These are phyloP conservation scores for Sisymbrium irio DNA, from an alignment of 345 rosid genomes.

Conservation along the genomic window DNA sequence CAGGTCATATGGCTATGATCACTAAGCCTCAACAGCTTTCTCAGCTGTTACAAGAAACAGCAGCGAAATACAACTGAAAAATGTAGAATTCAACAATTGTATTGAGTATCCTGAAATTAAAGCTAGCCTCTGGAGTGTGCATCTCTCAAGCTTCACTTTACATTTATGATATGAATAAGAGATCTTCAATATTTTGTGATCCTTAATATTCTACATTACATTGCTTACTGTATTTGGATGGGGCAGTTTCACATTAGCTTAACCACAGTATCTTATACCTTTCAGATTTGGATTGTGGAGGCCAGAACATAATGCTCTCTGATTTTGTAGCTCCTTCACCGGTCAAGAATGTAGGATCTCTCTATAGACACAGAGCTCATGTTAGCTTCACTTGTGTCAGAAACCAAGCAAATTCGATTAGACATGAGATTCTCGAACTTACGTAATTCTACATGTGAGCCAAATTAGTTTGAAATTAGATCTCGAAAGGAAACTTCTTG, in stretches of 20 bases:
- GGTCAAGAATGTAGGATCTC: slow-evolving; percentile 15
- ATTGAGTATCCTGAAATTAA: not conserved
- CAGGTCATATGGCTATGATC: slow-evolving; percentile 55
- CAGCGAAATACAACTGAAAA: slow-evolving; percentile 14
- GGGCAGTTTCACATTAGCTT: slow-evolving; percentile 28
- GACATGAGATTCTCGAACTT: slow-evolving; percentile 18
- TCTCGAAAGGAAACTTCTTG: slow-evolving; percentile 14
- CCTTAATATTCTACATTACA: slow-evolving; percentile 3
- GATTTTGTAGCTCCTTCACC: slow-evolving; percentile 12
- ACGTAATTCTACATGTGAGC: not conserved
- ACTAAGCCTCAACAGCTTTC: slow-evolving; percentile 43
- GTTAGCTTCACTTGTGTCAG: slow-evolving; percentile 19
- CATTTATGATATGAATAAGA: slow-evolving; percentile 26
- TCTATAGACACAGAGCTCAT: slow-evolving; percentile 6
- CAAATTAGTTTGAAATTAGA: not conserved
- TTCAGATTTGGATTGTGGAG: slow-evolving; percentile 25
- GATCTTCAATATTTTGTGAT: not conserved
- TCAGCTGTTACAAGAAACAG: slow-evolving; percentile 21
- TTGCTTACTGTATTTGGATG: slow-evolving; percentile 29
- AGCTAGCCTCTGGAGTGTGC: not conserved
- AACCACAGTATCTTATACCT: slow-evolving; percentile 32
- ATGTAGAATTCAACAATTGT: not conserved
- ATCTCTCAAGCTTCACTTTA: not conserved
- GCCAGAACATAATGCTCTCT: slow-evolving; percentile 28
- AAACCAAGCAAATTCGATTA: slow-evolving; percentile 6